Percentiles rank a stretch among this genome's conserved stretches.
Evolutionary conservation across 2,329 filamentous ascomycete species (phyloP).

Genomic region (Fusarium neocosmosporiellum): DNA sequence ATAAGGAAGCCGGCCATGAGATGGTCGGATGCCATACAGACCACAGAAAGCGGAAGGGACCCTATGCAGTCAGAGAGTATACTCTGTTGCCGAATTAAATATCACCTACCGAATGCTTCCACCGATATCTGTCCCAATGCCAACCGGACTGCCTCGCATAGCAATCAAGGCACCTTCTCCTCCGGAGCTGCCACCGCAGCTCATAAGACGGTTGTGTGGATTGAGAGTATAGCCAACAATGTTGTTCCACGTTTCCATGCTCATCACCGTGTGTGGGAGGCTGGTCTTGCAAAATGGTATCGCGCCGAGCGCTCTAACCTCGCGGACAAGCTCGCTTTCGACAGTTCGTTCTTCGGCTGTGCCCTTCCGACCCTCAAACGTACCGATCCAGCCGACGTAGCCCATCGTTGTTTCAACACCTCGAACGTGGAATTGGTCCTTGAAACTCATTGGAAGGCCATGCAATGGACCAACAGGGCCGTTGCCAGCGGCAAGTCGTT

Average conservation of each 20-base stretch:
- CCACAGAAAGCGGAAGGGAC: slow-evolving; percentile 18
- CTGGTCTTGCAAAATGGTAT: neutral
- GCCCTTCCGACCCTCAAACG: slow-evolving; percentile 48
- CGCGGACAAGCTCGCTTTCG: slow-evolving; percentile 60
- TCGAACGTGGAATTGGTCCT: slow-evolving; percentile 71
- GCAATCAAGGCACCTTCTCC: slow-evolving; percentile 22
- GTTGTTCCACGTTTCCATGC: neutral
- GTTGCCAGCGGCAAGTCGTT: neutral
- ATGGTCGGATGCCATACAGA: slow-evolving; percentile 13
- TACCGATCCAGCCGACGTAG: slow-evolving; percentile 58
- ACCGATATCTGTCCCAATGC: slow-evolving; percentile 27
- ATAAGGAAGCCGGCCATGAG: neutral
- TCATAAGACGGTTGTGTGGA: slow-evolving; percentile 2
- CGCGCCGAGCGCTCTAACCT: neutral
- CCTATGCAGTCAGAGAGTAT: too few species aligned
- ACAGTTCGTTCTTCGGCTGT: slow-evolving; percentile 50
- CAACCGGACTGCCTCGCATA: slow-evolving; percentile 10
- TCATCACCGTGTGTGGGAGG: neutral
- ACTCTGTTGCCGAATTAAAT: too few species aligned
- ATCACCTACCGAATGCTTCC: too few species aligned
- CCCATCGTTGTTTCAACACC: slow-evolving; percentile 68
- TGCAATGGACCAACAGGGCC: neutral
- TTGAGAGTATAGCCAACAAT: slow-evolving; percentile 12
- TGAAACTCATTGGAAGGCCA: slow-evolving; percentile 44
- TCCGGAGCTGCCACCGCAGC: slow-evolving; percentile 24